Percentiles rank a stretch among this genome's conserved stretches.
Conservation (phyloP, 352 stramenopile genomes). For the Pythium vanterpoolii region DNA sequence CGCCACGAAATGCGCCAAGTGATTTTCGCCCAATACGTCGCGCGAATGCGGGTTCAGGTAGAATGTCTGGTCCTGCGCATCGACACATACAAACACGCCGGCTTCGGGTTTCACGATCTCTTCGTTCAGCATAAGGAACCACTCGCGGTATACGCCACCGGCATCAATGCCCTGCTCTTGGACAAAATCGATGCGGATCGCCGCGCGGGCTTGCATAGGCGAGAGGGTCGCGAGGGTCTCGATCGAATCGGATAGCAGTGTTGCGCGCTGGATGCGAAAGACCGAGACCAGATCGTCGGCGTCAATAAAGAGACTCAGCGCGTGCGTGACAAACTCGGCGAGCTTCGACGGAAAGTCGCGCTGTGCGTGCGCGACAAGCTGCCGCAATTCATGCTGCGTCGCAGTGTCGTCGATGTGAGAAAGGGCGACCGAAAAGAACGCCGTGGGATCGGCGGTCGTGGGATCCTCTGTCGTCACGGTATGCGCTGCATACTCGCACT, state of each 20-base stretch:
- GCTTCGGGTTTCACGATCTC: constrained; percentile 20
- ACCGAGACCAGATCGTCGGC: constrained; percentile 18
- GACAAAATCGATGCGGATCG: constrained; percentile 53
- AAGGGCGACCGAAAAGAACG: constrained; percentile 16
- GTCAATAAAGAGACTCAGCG: constrained; percentile 10
- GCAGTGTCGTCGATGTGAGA: not conserved
- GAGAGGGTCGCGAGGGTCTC: constrained; percentile 20
- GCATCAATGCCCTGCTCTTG: constrained; percentile 57
- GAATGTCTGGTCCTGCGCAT: constrained; percentile 29
- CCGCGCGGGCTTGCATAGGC: constrained; percentile 17
- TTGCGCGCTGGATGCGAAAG: constrained; percentile 22
- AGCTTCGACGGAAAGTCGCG: constrained; percentile 33
- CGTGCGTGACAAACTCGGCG: constrained; percentile 30
- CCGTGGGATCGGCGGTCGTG: not conserved
- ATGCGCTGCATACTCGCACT: constrained; percentile 5
- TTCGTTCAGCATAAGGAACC: constrained; percentile 48
- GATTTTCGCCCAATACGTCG: constrained; percentile 20
- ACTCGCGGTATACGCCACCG: constrained; percentile 63
- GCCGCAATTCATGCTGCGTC: not conserved
- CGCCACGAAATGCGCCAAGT: constrained; percentile 26
- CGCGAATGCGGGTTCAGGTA: constrained; percentile 33
- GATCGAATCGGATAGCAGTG: constrained; percentile 28
- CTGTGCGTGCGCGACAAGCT: constrained; percentile 16
- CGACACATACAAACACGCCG: constrained; percentile 27
- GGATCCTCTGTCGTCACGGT: constrained; percentile 8